These are phyloP conservation scores for Phytophthora sojae DNA, from an alignment of 352 stramenopile species.

Conservation along the genomic window DNA sequence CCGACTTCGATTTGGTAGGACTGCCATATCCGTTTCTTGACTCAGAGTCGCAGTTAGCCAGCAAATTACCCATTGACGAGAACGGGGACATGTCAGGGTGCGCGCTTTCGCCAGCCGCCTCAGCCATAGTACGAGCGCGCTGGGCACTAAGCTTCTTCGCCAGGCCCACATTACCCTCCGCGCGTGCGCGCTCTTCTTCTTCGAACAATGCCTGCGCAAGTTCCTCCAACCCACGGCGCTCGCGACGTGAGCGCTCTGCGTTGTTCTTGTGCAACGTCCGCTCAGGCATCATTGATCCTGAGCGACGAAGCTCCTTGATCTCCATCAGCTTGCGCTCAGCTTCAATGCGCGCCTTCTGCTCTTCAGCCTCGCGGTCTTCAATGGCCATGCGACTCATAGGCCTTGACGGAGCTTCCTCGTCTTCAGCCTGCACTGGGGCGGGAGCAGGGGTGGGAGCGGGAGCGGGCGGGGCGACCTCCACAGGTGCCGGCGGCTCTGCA, in stretches of 20 bases:
- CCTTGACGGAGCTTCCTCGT: constrained; percentile 36
- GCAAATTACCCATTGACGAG: constrained; percentile 55
- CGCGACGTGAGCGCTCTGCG: constrained; percentile 68
- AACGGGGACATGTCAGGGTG: constrained; percentile 48
- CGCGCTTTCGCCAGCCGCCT: constrained; percentile 49
- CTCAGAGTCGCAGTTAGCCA: constrained; percentile 25
- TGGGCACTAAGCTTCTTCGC: constrained; percentile 85
- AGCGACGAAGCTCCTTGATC: constrained; percentile 77
- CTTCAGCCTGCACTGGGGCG: no score
- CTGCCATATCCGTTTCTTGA: constrained; percentile 38
- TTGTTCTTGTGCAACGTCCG: constrained; percentile 65
- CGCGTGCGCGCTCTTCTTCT: constrained; percentile 82
- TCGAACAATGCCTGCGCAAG: constrained; percentile 79
- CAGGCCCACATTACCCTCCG: constrained; percentile 75
- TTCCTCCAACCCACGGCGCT: constrained; percentile 80
- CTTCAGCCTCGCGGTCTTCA: constrained; percentile 71
- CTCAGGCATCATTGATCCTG: constrained; percentile 68
- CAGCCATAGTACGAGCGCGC: constrained; percentile 74
- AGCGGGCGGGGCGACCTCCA: constrained; percentile 15
- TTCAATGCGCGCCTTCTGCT: constrained; percentile 78
- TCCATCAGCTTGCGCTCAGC: constrained; percentile 86
- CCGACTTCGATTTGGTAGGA: constrained; percentile 25
- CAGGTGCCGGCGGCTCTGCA: constrained; percentile 8
- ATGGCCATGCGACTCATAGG: constrained; percentile 47
- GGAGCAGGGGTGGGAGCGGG: constrained; percentile 1